Evolutionary conservation across 2,329 filamentous ascomycete genomes (phyloP).

Genomic region (Xylaria arbuscula): DNA sequence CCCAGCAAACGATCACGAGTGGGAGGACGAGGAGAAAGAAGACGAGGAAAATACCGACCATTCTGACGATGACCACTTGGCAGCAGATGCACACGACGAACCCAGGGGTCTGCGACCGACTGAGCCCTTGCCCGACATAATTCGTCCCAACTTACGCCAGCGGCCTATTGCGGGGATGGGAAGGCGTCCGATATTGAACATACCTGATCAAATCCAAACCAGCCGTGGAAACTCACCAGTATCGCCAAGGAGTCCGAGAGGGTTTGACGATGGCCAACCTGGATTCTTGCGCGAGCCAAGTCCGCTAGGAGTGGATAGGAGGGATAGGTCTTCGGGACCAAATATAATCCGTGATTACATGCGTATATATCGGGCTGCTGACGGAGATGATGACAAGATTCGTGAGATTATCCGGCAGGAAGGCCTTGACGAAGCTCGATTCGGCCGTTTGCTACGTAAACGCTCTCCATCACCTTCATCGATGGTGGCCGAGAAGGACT

Average conservation of each 20-base stretch:
- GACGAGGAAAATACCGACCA: conserved; percentile 40
- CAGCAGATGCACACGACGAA: conserved; percentile 28
- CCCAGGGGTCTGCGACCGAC: conserved; percentile 30
- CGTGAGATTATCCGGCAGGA: conserved; percentile 71
- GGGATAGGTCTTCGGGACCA: conserved; percentile 43
- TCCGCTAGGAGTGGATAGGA: conserved; percentile 34
- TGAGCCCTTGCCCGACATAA: conserved; percentile 33
- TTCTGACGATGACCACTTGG: conserved; percentile 20
- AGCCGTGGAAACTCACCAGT: conserved; percentile 34
- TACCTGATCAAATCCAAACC: conserved; percentile 35
- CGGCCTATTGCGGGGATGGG: conserved; percentile 46
- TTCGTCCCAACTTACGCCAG: conserved; percentile 39
- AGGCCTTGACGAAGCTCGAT: conserved; percentile 63
- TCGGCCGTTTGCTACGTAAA: conserved; percentile 52
- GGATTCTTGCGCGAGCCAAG: conserved; percentile 35
- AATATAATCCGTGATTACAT: conserved; percentile 56
- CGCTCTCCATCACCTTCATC: conserved; percentile 38
- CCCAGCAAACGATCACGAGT: conserved; percentile 25
- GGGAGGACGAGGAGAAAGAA: conserved; percentile 27
- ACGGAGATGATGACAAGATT: conserved; percentile 69
- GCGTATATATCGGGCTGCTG: conserved; percentile 68
- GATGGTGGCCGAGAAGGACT: conserved; percentile 36
- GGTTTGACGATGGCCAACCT: conserved; percentile 29
- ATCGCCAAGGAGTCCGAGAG: conserved; percentile 30
- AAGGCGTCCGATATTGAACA: conserved; percentile 42